A percentile compares a stretch with the other conserved stretches of the same genome.
phyloP scores from a whole-genome alignment of 371 early-diverging fungal genomes.

The Mortierella sp. region DNA sequence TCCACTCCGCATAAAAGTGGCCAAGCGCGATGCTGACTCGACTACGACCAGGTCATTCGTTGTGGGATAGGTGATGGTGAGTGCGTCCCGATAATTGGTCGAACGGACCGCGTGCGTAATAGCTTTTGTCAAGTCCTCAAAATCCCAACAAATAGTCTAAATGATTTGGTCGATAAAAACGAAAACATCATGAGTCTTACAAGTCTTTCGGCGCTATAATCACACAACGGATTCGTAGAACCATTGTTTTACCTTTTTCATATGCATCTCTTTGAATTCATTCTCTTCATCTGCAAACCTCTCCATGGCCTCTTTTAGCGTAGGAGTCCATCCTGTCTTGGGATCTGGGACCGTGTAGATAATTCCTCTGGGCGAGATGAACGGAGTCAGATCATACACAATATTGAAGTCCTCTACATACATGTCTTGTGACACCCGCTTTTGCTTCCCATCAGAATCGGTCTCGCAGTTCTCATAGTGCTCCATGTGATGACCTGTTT shows the following conservation, averaged over 20 bases:
- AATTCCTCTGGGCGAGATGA: slow-evolving; percentile 30
- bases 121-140: slow-evolving; percentile 32
- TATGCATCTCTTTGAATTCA: slow-evolving; percentile 41
- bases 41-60: slow-evolving; percentile 27
- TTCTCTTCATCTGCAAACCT: slow-evolving; percentile 33
- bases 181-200: too few species aligned
- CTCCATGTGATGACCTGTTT: slow-evolving; percentile 20
- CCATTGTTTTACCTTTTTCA: slow-evolving; percentile 26
- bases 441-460: slow-evolving; percentile 5
- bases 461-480: slow-evolving; percentile 4
- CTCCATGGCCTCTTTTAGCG: slow-evolving; percentile 42
- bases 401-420: slow-evolving; percentile 43
- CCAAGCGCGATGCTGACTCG: slow-evolving; percentile 28
- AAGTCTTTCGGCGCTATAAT: too few species aligned
- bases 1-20: slow-evolving; percentile 29
- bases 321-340: slow-evolving; percentile 12
- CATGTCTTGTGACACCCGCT: slow-evolving; percentile 6
- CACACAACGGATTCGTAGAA: too few species aligned
- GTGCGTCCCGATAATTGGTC: slow-evolving; percentile 37
- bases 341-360: slow-evolving; percentile 21
- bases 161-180: too few species aligned
- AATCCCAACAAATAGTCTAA: slow-evolving; percentile 33
- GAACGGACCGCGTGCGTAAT: slow-evolving; percentile 42
- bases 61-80: slow-evolving; percentile 44
- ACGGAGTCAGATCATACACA: slow-evolving; percentile 30